Evolutionary conservation across 2,329 filamentous ascomycete genomes (phyloP).

Genomic region (Coniochaeta ligniaria): DNA sequence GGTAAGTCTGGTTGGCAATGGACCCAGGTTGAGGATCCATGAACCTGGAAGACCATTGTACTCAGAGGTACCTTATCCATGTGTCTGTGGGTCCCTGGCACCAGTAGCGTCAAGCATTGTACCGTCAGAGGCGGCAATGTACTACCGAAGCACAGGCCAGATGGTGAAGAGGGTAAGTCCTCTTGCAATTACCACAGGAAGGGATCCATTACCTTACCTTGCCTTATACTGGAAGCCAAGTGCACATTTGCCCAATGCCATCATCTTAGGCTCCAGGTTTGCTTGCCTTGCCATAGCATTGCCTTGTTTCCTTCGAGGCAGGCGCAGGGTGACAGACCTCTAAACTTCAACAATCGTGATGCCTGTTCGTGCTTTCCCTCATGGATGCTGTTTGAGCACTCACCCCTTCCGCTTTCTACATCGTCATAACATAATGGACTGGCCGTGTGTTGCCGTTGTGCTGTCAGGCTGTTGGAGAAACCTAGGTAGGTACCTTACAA

Average conservation of each 20-base stretch:
- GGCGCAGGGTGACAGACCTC: no score
- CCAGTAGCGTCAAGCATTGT: background rate
- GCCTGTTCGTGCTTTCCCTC: no score
- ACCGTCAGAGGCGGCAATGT: background rate
- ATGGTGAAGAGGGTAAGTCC: background rate
- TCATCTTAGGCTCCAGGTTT: no score
- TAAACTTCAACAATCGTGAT: no score
- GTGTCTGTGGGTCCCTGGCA: background rate
- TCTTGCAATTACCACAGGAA: background rate
- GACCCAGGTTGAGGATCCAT: background rate
- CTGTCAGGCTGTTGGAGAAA: background rate
- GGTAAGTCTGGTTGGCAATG: background rate
- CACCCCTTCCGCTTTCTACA: no score
- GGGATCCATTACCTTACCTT: no score
- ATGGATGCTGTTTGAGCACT: no score
- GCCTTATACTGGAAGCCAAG: no score
- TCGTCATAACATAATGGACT: background rate
- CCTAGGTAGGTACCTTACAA: no score
- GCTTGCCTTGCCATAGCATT: no score
- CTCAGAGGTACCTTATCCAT: background rate
- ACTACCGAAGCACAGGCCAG: background rate
- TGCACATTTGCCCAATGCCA: no score
- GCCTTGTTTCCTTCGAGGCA: no score
- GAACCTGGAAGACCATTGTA: background rate
- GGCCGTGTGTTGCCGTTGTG: background rate